Evolutionary conservation across 2,329 filamentous ascomycete genomes (phyloP).

Genomic region (Cytospora chrysosperma): DNA sequence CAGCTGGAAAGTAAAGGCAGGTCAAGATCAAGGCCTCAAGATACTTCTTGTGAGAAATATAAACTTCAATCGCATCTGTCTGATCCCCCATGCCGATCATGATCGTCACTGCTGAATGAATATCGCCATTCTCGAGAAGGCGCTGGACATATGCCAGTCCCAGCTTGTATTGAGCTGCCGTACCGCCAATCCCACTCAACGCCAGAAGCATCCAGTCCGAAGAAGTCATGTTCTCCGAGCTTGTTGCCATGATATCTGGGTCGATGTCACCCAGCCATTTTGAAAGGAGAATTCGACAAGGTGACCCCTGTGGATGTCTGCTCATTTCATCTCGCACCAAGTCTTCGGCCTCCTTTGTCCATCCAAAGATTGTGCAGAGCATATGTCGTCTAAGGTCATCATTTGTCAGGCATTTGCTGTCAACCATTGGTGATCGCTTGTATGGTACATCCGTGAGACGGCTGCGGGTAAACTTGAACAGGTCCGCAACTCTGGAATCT

Average conservation of each 20-base stretch:
- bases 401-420: conserved; percentile 63
- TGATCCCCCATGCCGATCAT: conserved; percentile 89
- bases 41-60: conserved; percentile 84
- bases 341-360: conserved; percentile 80
- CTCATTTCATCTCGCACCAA: conserved; percentile 82
- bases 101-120: conserved; percentile 90
- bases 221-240: conserved; percentile 82
- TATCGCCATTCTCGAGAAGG: conserved; percentile 82
- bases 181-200: conserved; percentile 79
- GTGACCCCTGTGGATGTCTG: conserved; percentile 70
- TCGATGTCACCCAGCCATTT: conserved; percentile 92
- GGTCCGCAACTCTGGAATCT: conserved; percentile 68
- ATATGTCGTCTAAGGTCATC: conserved; percentile 87
- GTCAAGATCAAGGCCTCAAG: conserved; percentile 92
- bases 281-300: conserved; percentile 76
- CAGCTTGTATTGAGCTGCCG: conserved; percentile 81
- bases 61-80: conserved; percentile 94
- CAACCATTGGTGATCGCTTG: conserved; percentile 60
- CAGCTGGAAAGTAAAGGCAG: conserved; percentile 75
- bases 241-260: conserved; percentile 75
- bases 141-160: conserved; percentile 88
- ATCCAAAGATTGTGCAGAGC: conserved; percentile 92
- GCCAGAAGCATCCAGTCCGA: conserved; percentile 97
- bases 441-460: conserved; percentile 82
- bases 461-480: conserved; percentile 83